phyloP scores from a whole-genome alignment of 768 basidiomycete species.

The Naganishia vishniacii region DNA sequence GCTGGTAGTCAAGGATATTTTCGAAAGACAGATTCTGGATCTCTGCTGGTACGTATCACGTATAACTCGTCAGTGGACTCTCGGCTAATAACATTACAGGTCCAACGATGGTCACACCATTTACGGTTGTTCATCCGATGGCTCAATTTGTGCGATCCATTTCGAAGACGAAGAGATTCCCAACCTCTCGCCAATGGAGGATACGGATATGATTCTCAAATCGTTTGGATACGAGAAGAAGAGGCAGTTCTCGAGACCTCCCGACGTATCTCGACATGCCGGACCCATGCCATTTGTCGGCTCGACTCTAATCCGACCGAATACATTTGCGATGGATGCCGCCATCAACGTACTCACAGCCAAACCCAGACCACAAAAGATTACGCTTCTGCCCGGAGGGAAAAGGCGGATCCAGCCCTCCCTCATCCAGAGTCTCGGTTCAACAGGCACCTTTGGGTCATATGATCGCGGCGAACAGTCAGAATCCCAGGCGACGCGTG shows the following conservation, averaged over 20 bases:
- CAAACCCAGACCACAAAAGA: slow-evolving; percentile 33
- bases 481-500: not conserved
- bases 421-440: slow-evolving; percentile 31
- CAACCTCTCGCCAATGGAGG: slow-evolving; percentile 50
- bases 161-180: slow-evolving; percentile 57
- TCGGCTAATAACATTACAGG: slow-evolving; percentile 53
- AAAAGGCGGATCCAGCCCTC: slow-evolving; percentile 63
- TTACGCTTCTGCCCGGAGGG: slow-evolving; percentile 46
- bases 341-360: slow-evolving; percentile 26
- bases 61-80: not conserved
- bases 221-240: slow-evolving; percentile 26
- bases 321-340: slow-evolving; percentile 20
- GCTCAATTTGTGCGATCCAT: slow-evolving; percentile 79
- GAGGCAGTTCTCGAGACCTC: not conserved
- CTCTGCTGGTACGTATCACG: slow-evolving; percentile 69
- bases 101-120: slow-evolving; percentile 85
- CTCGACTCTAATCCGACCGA: not conserved
- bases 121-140: slow-evolving; percentile 93
- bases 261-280: slow-evolving; percentile 1
- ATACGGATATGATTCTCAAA: slow-evolving; percentile 46
- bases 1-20: slow-evolving; percentile 87
- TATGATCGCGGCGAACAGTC: not conserved
- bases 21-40: slow-evolving; percentile 91
- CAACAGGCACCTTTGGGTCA: slow-evolving; percentile 12
- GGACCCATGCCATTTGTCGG: slow-evolving; percentile 6